Base-by-base conservation (phyloP, 2,329 filamentous ascomycete species). In the Diaporthe vexans region DNA sequence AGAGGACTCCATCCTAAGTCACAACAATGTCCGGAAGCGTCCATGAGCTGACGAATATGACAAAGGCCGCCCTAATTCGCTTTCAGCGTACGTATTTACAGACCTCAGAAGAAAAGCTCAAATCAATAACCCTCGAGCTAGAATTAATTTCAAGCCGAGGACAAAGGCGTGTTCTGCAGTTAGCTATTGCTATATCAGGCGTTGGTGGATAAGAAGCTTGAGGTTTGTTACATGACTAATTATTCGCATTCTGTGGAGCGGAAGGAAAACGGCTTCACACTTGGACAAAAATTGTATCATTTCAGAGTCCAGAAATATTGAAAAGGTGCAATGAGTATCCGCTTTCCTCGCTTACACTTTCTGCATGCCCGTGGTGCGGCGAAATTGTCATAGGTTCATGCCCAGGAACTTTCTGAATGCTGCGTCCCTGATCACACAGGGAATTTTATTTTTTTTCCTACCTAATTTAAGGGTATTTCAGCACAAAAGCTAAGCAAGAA, bases 1-100 rank as follows among this genome's bases (percentile, higher is more conserved):
- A 11, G 13, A 52, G 11, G 21, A 1, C 21, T 10, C 46, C 9
- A 19, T 1, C 46, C 29, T 11, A 13, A 2, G 24, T 26, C n/a
- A 26, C 63, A 67, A 37, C 26, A 10, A 37, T 52, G 48, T 68
- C 63, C 63, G 63, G 48, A 68, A 68, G 48, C 63, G 37, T 68
- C 63, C 13, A 54, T 3, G 10, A 10, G n/a, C 21, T n/a, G 33
- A 51, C 3, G 15, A 15, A 13, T 17, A 33, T n/a, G 24, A 68
- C 63, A 68, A 68, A 68, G 63, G 21, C n/a, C n/a, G 21, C 63
- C 33, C 46, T 17, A 10, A 21, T 19, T 68, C 26, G 46, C 46
- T 54, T 54, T 37, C 46, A 40, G 33, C 17, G 21, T 24, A 26
- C 61, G 33, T 24, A 1, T 35, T 21, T 33, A 51, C 10, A 48